Evolutionary conservation across 306 rosid genomes (phyloP).

Genomic region (Astragalus membranaceus): DNA sequence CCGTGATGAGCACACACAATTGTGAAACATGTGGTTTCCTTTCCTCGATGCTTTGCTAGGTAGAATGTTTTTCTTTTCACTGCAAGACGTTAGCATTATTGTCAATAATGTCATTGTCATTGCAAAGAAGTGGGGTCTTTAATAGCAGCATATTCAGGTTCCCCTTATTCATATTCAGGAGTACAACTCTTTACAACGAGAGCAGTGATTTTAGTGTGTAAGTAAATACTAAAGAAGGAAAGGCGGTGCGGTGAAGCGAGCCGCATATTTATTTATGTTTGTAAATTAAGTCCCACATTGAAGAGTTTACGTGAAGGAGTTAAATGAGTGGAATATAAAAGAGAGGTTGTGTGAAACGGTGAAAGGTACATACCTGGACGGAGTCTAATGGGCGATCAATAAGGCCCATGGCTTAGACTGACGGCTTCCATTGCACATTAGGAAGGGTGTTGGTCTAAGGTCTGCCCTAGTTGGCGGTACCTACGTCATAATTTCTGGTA

Average conservation of each 20-base stretch:
- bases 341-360: fast-evolving
- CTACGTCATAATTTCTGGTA: constrained; percentile 64
- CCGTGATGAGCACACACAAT: not conserved
- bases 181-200: too few relatives aligned
- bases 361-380: constrained; percentile 50
- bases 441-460: constrained; percentile 53
- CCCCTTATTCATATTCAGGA: too few relatives aligned
- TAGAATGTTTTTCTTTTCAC: not conserved
- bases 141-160: too few relatives aligned
- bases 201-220: too few relatives aligned
- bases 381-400: constrained; percentile 47
- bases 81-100: not conserved
- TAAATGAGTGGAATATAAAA: not conserved
- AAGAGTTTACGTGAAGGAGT: fast-evolving
- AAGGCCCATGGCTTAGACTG: constrained; percentile 42
- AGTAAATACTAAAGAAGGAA: too few relatives aligned
- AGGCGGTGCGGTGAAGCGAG: too few relatives aligned
- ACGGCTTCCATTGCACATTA: constrained; percentile 51
- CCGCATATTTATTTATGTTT: too few relatives aligned
- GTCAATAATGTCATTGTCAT: not conserved
- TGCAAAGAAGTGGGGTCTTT: too few relatives aligned
- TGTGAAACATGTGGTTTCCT: not conserved
- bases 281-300: constrained; percentile 22
- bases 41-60: not conserved
- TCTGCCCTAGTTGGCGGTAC: constrained; percentile 52